These are phyloP conservation scores for Lipomyces sp. DNA, from an alignment of 805 yeast species.

Conservation along the genomic window DNA sequence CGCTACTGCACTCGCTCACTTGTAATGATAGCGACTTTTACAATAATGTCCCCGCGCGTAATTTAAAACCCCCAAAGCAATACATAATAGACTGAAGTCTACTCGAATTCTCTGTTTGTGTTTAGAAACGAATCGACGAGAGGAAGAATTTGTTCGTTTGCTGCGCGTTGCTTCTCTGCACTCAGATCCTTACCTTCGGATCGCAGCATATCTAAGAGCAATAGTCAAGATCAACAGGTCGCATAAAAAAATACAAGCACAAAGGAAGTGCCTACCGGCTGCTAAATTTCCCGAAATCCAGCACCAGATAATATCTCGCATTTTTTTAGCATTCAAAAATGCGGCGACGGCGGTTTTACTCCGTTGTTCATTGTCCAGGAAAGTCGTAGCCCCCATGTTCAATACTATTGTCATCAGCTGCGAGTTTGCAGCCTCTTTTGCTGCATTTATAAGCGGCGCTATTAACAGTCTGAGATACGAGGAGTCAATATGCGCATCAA, in stretches of 20 bases:
- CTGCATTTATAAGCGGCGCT: constrained; percentile 7
- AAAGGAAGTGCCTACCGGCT: constrained; percentile 9
- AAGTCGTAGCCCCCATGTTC: constrained; percentile 13
- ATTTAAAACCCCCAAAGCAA: too few relatives aligned
- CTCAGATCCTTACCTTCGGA: constrained; percentile 17
- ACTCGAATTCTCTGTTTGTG: too few relatives aligned
- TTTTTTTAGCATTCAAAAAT: constrained; percentile 13
- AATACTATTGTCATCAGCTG: constrained; percentile 22
- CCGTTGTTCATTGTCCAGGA: constrained; percentile 3
- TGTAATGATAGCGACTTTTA: too few relatives aligned
- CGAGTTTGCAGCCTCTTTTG: constrained; percentile 14
- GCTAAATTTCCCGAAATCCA: constrained; percentile 17
- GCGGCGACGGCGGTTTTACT: constrained; percentile 16
- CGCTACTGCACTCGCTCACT: too few relatives aligned
- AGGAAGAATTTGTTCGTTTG: constrained; percentile 5
- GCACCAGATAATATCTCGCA: constrained; percentile 25
- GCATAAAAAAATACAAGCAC: too few relatives aligned
- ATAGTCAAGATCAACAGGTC: too few relatives aligned
- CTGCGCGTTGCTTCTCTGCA: constrained; percentile 11
- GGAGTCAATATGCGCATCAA: not conserved
- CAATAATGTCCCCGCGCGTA: too few relatives aligned
- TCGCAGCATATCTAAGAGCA: constrained; percentile 1
- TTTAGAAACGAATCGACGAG: too few relatives aligned
- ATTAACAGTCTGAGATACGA: not conserved
- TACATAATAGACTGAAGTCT: too few relatives aligned